Evolutionary conservation across 2,329 filamentous ascomycete genomes (phyloP), one percentile per base, ranked within the genome.

Genomic region (Rhinocladiella similis): DNA sequence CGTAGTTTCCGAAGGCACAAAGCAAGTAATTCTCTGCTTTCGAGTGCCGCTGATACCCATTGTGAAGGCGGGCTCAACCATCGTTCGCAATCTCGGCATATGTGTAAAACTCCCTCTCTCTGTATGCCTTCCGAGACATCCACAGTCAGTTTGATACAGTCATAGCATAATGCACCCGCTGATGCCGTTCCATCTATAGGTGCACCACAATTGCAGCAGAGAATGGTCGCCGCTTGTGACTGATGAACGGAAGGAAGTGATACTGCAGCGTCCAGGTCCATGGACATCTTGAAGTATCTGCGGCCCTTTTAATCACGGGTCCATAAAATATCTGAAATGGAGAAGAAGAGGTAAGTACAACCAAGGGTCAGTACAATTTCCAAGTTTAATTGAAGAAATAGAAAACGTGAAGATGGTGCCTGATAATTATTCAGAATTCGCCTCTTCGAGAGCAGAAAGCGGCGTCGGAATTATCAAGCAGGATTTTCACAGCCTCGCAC

Each of bases 121-220:
- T 91, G 93, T 63, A 97, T 92, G 58, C 91, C 91, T 70, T 88
- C 81, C 22, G 92, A 95, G 65, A 97, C 93, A 75, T 99, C 94
- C 75, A 95, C 85, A 47, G 91, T 95, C 66, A 95, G 84, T 73
- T 96, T 96, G 71, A 97, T 86, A 74, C 94, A 97, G 79, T 97
- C 93, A 73, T 91, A 91, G 78, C 94, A 99, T 55, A 97, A 86
- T 39, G 94, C 92, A 60, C 91, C 91, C 51, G 89, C 87, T 22
- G 90, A 82, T 13, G 86, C 85, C 16, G 91, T 96, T 73, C 94
- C 94, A 74, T 97, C 92, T 68, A 99, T 96, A 38, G 93, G 88
- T 59, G 90, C 91, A 70, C 93, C 94, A 74, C 94, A 99, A 81
- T 97, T 96, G 79, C 91, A 96, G 76, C 94, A 99, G 56, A 99